Conservation (phyloP, 208 protist species). For the Leishmania aethiopica region DNA sequence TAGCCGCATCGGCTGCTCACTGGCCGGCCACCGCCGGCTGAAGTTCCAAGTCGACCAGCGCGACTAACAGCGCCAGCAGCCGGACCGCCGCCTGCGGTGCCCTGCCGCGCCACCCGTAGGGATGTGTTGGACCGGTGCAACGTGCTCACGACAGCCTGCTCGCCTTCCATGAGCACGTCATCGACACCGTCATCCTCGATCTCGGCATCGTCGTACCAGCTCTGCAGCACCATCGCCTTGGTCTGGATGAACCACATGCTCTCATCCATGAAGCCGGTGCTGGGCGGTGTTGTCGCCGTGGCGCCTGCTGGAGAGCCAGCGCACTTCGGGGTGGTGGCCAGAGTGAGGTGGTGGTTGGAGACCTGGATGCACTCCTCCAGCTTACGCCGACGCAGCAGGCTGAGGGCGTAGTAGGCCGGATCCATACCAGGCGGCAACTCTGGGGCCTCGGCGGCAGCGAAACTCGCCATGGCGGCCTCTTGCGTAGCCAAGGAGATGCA, state of each 20-base stretch:
- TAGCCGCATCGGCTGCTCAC: slow-evolving; percentile 83
- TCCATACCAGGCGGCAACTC: slow-evolving; percentile 83
- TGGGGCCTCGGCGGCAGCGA: slow-evolving; percentile 13
- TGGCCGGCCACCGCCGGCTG: slow-evolving; percentile 39
- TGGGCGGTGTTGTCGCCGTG: background rate
- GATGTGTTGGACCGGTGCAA: slow-evolving; percentile 89
- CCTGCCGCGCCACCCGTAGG: slow-evolving; percentile 40
- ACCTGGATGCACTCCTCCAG: slow-evolving; percentile 85
- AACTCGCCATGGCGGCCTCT: slow-evolving; percentile 2
- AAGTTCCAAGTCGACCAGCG: slow-evolving; percentile 44
- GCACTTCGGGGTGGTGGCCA: background rate
- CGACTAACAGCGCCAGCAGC: slow-evolving; percentile 3
- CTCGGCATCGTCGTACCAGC: slow-evolving; percentile 96
- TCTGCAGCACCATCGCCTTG: slow-evolving; percentile 88
- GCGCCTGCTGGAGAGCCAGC: background rate
- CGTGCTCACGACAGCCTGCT: slow-evolving; percentile 85
- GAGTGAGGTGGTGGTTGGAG: slow-evolving; percentile 74
- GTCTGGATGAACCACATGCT: slow-evolving; percentile 94
- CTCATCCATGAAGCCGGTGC: slow-evolving; percentile 43
- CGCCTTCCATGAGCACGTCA: slow-evolving; percentile 92
- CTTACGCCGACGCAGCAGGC: slow-evolving; percentile 79
- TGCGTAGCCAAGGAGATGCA: background rate
- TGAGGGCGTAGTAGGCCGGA: slow-evolving; percentile 89
- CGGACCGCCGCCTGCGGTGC: slow-evolving; percentile 26
- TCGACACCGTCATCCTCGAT: slow-evolving; percentile 94